Percentiles rank a stretch among this genome's conserved stretches.
These are phyloP conservation scores for Glebionis coronaria DNA, from an alignment of 129 eudicot genomes.

Conservation along the genomic window DNA sequence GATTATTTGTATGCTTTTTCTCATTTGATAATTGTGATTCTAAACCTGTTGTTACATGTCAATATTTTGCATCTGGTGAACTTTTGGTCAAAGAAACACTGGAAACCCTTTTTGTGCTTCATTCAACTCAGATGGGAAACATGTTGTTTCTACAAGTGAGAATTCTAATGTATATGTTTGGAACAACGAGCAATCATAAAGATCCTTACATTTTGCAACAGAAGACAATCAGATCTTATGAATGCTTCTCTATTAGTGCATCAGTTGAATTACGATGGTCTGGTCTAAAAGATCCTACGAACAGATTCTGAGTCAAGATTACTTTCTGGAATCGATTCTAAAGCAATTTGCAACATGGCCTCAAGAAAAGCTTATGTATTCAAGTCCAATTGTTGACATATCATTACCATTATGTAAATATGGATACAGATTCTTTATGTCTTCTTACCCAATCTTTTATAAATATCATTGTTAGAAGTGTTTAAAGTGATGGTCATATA, in stretches of 20 bases:
- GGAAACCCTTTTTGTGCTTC: no score
- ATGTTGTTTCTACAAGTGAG: no score
- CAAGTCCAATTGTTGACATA: conserved; percentile 18
- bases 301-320: conserved; percentile 48
- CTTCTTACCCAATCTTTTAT: conserved; percentile 65
- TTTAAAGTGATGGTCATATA: no score
- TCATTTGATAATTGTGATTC: no score
- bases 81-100: no score
- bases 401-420: conserved; percentile 52
- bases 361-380: conserved; percentile 70
- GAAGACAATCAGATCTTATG: conserved; percentile 63
- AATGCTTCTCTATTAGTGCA: conserved; percentile 71
- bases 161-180: conserved; percentile 77
- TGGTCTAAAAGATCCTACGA: conserved; percentile 39
- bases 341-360: conserved; percentile 94
- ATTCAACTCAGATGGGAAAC: no score
- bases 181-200: conserved; percentile 45
- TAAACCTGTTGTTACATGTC: no score
- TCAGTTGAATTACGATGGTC: conserved; percentile 87
- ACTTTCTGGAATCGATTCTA: conserved; percentile 51
- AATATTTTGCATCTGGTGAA: no score
- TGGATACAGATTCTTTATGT: conserved; percentile 55
- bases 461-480: no score
- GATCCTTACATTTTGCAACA: conserved; percentile 37
- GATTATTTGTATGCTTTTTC: no score